Percentiles rank a stretch among this genome's conserved stretches.
phyloP scores from a whole-genome alignment of 305 asterid species.

The Nicotiana rustica region DNA sequence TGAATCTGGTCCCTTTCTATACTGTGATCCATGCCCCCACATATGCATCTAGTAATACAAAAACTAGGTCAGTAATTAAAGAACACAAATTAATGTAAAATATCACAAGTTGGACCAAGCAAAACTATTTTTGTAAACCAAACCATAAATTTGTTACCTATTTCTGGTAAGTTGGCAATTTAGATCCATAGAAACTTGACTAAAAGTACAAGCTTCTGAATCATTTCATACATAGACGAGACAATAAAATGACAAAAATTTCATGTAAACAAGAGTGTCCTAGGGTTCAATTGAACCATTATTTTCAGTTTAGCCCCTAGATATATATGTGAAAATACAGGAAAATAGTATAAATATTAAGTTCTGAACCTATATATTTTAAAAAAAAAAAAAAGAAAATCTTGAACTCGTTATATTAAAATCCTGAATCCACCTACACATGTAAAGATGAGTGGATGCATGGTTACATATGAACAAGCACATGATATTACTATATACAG shows the following conservation, averaged over 20 bases:
- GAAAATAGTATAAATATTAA: constrained; percentile 14
- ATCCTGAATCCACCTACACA: background rate
- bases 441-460: background rate
- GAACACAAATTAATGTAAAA: background rate
- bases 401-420: background rate
- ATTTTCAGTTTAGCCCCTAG: background rate
- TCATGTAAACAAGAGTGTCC: background rate
- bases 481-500: background rate
- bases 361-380: background rate
- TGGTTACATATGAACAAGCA: background rate
- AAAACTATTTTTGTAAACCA: background rate
- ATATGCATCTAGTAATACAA: constrained; percentile 69
- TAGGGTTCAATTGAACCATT: background rate
- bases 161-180: constrained; percentile 24
- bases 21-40: constrained; percentile 97
- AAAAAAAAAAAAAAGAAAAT: too few species aligned
- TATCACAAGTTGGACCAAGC: constrained; percentile 19
- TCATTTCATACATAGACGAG: background rate
- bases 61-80: background rate
- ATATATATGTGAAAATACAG: background rate
- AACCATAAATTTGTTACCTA: background rate
- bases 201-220: background rate
- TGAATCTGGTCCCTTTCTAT: constrained; percentile 88
- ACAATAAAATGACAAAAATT: constrained; percentile 31
- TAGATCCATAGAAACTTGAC: background rate